Evolutionary conservation across 2,329 filamentous ascomycete genomes (phyloP), one percentile per base, ranked within the genome.

Genomic region (Byssoonygena ceratinophila): DNA sequence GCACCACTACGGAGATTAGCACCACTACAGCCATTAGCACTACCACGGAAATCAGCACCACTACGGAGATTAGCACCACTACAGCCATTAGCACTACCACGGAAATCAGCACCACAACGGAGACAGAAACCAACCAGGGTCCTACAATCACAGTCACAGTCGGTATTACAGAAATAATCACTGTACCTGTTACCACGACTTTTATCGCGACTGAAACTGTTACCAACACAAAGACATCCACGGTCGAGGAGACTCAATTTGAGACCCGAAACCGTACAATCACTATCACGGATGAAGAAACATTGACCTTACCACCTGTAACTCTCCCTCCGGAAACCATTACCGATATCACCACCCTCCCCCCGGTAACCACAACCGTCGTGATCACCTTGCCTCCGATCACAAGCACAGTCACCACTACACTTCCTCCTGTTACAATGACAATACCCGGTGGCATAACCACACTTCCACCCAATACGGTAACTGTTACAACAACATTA

Each of bases 221-320:
- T 4, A 58, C 60, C 6, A 56, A 57, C 2, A 58, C 59, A 18
- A 69, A 66, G 0, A 61, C 58, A 11, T 53, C 56, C 1, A 60
- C 57, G 3, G 23, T 54, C 16, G 31, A 36, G 9, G 46, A 29
- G 11, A 27, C 51, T 4, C 51, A 48, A 7, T 43, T 46, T 37
- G 48, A 39, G 3, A 39, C 41, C 3, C 57, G 58, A 5, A 53
- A 51, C 9, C 36, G 52, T 14, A 59, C 55, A 5, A 25, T 55
- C 14, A 60, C 59, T 1, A 49, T 59, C 2, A 55, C 57, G 1
- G 56, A 39, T 9, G 44, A 46, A 22, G 25, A 46, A 31, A 39
- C 40, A 25, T 7, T 29, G 3, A 44, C 12, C 20, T 27, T 44
- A 20, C 25, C 40, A 25, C 20, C 46, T 7, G 23, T 43, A 5